phyloP scores from a whole-genome alignment of 805 yeast genomes.

The Myxozyma lipomycoides region DNA sequence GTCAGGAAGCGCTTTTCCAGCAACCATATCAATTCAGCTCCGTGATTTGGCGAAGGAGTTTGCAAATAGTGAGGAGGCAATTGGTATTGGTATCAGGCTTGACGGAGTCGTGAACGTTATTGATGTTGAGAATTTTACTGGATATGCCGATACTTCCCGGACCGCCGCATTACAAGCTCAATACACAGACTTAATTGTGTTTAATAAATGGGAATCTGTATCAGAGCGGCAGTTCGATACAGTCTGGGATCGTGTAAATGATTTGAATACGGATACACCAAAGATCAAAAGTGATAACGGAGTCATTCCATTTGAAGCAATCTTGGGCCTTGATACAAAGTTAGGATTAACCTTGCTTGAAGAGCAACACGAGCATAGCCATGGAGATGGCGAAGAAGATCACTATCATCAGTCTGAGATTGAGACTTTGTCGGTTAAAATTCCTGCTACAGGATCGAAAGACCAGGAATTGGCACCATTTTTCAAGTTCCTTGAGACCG shows the following conservation, averaged over 20 bases:
- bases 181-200: conserved; percentile 28
- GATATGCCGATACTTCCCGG: conserved; percentile 28
- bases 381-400: conserved; percentile 7
- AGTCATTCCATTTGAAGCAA: conserved; percentile 23
- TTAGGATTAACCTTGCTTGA: conserved; percentile 13
- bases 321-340: conserved; percentile 27
- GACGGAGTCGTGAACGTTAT: conserved; percentile 29
- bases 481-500: conserved; percentile 16
- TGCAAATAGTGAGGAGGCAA: background rate
- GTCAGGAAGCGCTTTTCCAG: conserved; percentile 30
- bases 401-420: conserved; percentile 20
- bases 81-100: conserved; percentile 10
- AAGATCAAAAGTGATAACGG: conserved; percentile 26
- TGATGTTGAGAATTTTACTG: conserved; percentile 28
- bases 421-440: conserved; percentile 24
- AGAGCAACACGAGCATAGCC: background rate
- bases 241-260: conserved; percentile 29
- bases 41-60: conserved; percentile 25
- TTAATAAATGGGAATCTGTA: conserved; percentile 28
- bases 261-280: conserved; percentile 29
- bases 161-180: conserved; percentile 29
- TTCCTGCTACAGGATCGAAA: conserved; percentile 2
- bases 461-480: conserved; percentile 11
- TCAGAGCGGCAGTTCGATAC: conserved; percentile 25
- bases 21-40: conserved; percentile 27